Evolutionary conservation across 2,329 filamentous ascomycete species (phyloP).

Genomic region (Sporothrix schenckii): DNA sequence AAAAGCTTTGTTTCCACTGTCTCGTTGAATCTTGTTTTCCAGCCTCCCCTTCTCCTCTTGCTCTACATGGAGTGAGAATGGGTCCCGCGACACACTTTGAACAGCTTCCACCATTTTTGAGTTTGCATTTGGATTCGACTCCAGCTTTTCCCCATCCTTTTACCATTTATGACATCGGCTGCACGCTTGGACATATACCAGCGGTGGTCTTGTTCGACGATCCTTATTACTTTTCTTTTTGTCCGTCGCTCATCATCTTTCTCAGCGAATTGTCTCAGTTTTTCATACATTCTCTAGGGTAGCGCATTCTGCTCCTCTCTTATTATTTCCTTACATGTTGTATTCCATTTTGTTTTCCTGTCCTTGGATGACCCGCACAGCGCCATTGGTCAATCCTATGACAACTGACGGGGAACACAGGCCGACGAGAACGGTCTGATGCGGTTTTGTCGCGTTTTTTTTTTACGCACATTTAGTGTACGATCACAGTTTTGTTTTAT

Average conservation of each 20-base stretch:
- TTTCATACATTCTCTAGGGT: slow-evolving; percentile 3
- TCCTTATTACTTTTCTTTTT: background rate
- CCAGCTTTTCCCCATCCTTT: background rate
- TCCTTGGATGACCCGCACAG: background rate
- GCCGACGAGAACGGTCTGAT: background rate
- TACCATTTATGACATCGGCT: background rate
- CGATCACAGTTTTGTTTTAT: slow-evolving; percentile 9
- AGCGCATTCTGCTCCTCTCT: background rate
- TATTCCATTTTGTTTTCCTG: slow-evolving; percentile 6
- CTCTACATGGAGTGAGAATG: background rate
- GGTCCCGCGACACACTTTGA: background rate
- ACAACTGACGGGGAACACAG: background rate
- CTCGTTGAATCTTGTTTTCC: too few relatives aligned
- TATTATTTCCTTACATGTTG: background rate
- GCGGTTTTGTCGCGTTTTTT: background rate
- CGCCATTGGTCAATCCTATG: background rate
- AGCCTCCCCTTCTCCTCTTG: background rate
- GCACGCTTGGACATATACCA: slow-evolving; percentile 3
- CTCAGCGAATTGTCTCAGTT: slow-evolving; percentile 11
- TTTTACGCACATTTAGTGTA: background rate
- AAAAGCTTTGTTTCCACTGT: background rate
- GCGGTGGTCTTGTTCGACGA: slow-evolving; percentile 9
- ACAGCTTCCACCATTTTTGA: background rate
- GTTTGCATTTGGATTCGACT: background rate
- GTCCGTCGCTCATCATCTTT: background rate